Base-by-base conservation (phyloP, 176 grass and related monocot genomes). In the Hordeum marinum region DNA sequence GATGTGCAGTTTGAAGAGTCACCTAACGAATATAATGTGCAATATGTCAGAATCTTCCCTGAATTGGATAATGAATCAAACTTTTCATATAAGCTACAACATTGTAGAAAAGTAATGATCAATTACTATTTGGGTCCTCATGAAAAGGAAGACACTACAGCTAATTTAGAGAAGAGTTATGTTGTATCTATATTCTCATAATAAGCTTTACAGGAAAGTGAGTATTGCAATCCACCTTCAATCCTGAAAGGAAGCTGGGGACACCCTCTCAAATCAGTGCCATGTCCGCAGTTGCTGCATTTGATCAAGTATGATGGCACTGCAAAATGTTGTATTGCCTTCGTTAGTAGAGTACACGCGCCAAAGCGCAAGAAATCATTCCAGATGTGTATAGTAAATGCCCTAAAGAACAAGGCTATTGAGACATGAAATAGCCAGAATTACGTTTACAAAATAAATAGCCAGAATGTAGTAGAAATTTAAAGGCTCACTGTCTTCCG, bases 251-350 rank as follows among this genome's bases (percentile, higher is more conserved):
- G 96, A 74, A 32, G 63, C 48, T 96, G 96, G 41, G 91, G 96
- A 79, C 96, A 96, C 36, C 96, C 96, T 90, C 93, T 96, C 76
- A 99, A 75, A 87, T 99, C 96, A 79, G 89, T 92, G 63, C 96
- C 93, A 72, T 96, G 93, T 50, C 96, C 96, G 39, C 96, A 99
- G 81, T 99, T 99, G 63, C 89, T 87, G 43, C 96, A 99, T 79
- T 94, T 94, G 21, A 99, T 92, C 50, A 96, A 54, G 78, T 89
- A 96, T 8, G 96, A 99, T 64, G 96, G 96, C 88, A 96, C 96
- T 96, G 88, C 35, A 91, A 43, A 43, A 73, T 84, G 55, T 68
- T 57, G 17, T 58, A 43, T 27, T 5, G 13, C 17, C 58, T 76
- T 59, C 15, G 13, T 85, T 67, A 83, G 43, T 29, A 29, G 29